Evolutionary conservation across 495 filamentous ascomycete species (phyloP), one percentile per base, ranked within the genome.

Genomic region (Podospora conica): DNA sequence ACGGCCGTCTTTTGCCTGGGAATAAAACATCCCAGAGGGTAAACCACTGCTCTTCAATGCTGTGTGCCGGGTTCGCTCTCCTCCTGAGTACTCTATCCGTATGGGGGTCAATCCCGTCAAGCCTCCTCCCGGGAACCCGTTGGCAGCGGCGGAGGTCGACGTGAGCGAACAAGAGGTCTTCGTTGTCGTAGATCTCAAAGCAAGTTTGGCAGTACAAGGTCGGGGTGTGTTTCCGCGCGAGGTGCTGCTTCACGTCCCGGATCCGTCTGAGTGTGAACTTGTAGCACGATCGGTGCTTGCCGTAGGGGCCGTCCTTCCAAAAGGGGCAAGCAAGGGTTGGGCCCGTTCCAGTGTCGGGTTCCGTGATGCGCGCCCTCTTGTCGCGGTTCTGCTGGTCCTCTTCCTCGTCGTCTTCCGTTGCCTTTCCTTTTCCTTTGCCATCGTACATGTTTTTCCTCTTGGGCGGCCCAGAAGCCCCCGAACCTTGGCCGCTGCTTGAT

Each of bases 81-180:
- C 53, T 12, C 6, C 53, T 12, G 6, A 55, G 53, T 7, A 20
- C 5, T 7, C 15, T 55, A 20, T 55, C 53, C 7, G 22, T n/a
- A 18, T 6, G 15, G 22, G 6, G 53, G 15, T 12, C 22, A 4
- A 55, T 55, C n/a, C 7, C 53, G 53, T 55, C 53, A n/a, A 55
- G 53, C 18, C 22, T 12, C 15, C 53, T 55, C 22, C 53, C 53
- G 6, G 53, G 53, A 55, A 55, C 18, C 6, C 18, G 53, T 9
- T 20, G 6, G 53, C 53, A 55, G 53, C 4, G 18, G 40, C 7
- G 7, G 20, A 18, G 3, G 20, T 65, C 7, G 27, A 55, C 11
- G 55, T 65, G 55, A 58, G 28, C 12, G 29, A 29, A 23, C 57
- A 58, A 18, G 40, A 65, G 55, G 54, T 58, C 15, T 28, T 65